These are phyloP conservation scores for Ceratobasidium sp. DNA, from an alignment of 1,284 basidiomycete species.

Conservation along the genomic window DNA sequence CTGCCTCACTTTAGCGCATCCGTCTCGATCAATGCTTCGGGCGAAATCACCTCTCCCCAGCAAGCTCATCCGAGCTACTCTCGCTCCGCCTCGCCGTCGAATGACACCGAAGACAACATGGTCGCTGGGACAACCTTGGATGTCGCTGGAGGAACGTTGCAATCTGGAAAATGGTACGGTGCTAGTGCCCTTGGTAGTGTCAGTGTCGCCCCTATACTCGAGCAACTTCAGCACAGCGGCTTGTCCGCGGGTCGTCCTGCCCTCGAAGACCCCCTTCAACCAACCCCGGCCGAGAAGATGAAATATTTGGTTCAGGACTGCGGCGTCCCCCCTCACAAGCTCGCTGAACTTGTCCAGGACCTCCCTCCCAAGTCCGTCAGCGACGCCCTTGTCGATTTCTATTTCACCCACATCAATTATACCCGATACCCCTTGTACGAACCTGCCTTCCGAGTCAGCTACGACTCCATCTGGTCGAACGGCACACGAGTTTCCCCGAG, in stretches of 20 bases:
- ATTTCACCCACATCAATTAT: constrained; percentile 85
- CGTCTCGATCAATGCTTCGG: constrained; percentile 52
- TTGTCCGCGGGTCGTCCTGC: constrained; percentile 36
- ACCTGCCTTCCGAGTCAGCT: constrained; percentile 83
- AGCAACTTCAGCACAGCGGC: constrained; percentile 62
- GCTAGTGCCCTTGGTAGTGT: constrained; percentile 82
- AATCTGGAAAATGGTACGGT: constrained; percentile 87
- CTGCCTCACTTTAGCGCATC: constrained; percentile 70
- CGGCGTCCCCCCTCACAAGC: constrained; percentile 88
- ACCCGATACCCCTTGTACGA: constrained; percentile 95
- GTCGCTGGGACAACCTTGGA: constrained; percentile 80
- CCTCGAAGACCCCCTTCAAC: constrained; percentile 50
- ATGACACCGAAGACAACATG: constrained; percentile 71
- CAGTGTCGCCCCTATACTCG: constrained; percentile 79
- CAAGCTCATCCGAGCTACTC: constrained; percentile 39
- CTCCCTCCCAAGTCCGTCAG: constrained; percentile 82
- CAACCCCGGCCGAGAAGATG: constrained; percentile 79
- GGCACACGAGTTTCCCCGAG: constrained; percentile 81
- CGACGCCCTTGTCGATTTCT: constrained; percentile 80
- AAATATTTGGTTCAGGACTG: constrained; percentile 89
- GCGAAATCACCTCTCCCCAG: constrained; percentile 37
- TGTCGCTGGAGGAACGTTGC: constrained; percentile 78
- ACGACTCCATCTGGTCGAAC: constrained; percentile 82
- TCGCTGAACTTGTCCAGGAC: constrained; percentile 89
- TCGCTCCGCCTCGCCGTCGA: constrained; percentile 45